Evolutionary conservation across 495 filamentous ascomycete genomes (phyloP).

Genomic region (Penicillium atrosanguineum): DNA sequence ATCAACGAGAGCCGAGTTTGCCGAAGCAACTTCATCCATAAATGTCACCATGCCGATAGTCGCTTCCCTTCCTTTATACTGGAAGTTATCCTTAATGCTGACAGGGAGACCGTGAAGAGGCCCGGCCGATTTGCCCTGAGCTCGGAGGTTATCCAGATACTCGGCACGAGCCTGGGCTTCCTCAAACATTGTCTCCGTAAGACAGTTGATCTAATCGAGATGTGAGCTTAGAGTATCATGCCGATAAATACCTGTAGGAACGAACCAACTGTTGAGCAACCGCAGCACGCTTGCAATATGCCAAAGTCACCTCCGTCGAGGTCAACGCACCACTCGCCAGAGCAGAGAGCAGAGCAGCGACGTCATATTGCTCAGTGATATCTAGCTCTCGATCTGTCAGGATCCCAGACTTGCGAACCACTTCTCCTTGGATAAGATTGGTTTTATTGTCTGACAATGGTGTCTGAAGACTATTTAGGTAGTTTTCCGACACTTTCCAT

Average conservation of each 20-base stretch:
- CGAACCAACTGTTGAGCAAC: slow-evolving; percentile 52
- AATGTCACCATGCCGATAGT: slow-evolving; percentile 26
- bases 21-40: slow-evolving; percentile 8
- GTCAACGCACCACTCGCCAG: slow-evolving; percentile 36
- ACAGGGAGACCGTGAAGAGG: slow-evolving; percentile 64
- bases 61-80: slow-evolving; percentile 44
- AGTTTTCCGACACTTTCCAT: slow-evolving; percentile 17
- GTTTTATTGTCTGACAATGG: slow-evolving; percentile 18
- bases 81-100: slow-evolving; percentile 60
- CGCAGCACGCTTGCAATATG: slow-evolving; percentile 56
- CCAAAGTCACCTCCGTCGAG: slow-evolving; percentile 48
- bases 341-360: slow-evolving; percentile 31
- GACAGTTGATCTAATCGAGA: slow-evolving; percentile 42
- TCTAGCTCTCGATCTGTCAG: slow-evolving; percentile 38
- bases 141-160: slow-evolving; percentile 33
- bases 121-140: slow-evolving; percentile 43
- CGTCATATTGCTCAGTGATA: slow-evolving; percentile 50
- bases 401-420: slow-evolving; percentile 25
- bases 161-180: slow-evolving; percentile 33
- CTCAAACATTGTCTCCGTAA: slow-evolving; percentile 57
- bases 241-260: not conserved
- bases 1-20: slow-evolving; percentile 22
- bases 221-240: not conserved
- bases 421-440: slow-evolving; percentile 15
- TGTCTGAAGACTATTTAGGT: slow-evolving; percentile 8